Evolutionary conservation across 1,284 basidiomycete species (phyloP), one percentile per base, ranked within the genome.

Genomic region (Ustilago cynodontis): DNA sequence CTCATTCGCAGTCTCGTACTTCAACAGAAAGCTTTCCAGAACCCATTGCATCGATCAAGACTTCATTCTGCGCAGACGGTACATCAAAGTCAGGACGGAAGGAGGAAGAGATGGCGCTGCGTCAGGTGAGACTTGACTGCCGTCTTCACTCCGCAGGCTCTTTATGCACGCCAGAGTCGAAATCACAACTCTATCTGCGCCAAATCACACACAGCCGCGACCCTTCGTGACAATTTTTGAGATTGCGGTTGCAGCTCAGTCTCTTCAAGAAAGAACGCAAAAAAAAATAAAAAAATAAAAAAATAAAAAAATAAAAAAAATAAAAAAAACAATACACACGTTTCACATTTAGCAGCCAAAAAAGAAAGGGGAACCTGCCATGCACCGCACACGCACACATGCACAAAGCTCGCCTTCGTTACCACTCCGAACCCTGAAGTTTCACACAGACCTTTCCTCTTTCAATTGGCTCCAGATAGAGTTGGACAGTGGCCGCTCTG

Each of bases 261-360:
- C 41, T 43, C 41, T 11, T 43, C 7, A 43, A 43, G n/a, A 2
- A 14, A 43, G 2, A 43, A 14, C 8, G 3, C 7, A 37, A 37
- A 37, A 37, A 13, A 37, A 43, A 39, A 47, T 13, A 20, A 49
- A 49, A 49, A n/a, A 49, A 10, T n/a, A 49, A 49, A 49, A 49
- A 28, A n/a, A n/a, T n/a, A 16, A 49, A 49, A 49, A 28, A 16
- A 18, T 4, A 3, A 45, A 45, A 45, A 45, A 5, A 45, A 45
- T 33, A 22, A 45, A 22, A 20, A 45, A 37, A 11, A 24, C 51
- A 53, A n/a, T 18, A 53, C 18, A 24, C 47, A 50, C 18, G 51
- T 43, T 43, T 43, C 41, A 43, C 41, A 43, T 7, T 7, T 7
- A 20, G 41, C 41, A 16, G 31, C 31, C 31, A 33, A 7, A 20